Base-by-base conservation (phyloP, 345 rosid species). In the Acer negundo region DNA sequence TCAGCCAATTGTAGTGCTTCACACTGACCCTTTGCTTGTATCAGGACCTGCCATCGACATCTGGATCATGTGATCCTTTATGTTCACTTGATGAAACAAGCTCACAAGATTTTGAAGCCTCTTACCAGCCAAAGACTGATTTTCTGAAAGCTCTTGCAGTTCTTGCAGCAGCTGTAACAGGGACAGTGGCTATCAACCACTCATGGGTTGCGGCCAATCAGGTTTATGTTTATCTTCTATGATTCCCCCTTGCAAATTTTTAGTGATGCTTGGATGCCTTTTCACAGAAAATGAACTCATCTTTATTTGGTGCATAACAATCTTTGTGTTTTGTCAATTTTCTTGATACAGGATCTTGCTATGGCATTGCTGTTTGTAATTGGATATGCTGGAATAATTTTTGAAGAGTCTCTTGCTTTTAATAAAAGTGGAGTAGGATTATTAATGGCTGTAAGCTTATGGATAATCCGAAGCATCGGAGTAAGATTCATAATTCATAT, bases 171-270 rank as follows among this genome's bases (percentile, higher is more conserved):
- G 94, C 95, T 80, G 88, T 83, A 19, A 91, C 97, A 1, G 99
- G 97, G 81, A 79, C 99, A 65, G 79, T 79, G 73, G 99, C 98
- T 24, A 91, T 96, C 75, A 94, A 92, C 74, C 98, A 90, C 22
- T 94, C 98, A 1, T 94, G 99, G 97, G 97, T 96, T 75, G 98
- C 98, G 72, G 94, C 92, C 79, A 91, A 96, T 84, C 98, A 94
- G 98, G 98, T 93, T 76, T 13, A 62, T 49, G 64, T 61, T 13
- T 51, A 64, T 24, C 19, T 22, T 22, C 19, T 35, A 40, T 38
- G 8, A 15, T 16, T 53, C 62, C 65, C 61, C 66, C 63, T 6
- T 55, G 19, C 63, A 11, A 56, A 22, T 61, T 76, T 61, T 9
- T 3, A 24, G 24, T 20, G 67, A 65, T 55, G 66, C 49, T 73